Evolutionary conservation across 1,284 basidiomycete species (phyloP), one percentile per base, ranked within the genome.

Genomic region (Stygiomarasmius scandens): DNA sequence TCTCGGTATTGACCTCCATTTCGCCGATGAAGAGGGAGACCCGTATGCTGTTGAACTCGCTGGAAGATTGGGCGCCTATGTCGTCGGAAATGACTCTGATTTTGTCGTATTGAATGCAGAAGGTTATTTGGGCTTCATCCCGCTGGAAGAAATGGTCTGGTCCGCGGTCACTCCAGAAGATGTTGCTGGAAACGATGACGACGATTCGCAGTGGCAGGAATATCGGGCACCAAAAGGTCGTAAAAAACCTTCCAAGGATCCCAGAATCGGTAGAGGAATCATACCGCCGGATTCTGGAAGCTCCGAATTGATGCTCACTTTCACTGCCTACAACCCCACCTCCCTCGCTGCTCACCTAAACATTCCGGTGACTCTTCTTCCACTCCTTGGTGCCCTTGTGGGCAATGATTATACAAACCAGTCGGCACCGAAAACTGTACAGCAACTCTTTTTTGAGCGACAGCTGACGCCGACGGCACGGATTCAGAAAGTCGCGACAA

Each of bases 1-100:
- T 1, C 66, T 90, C 3, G 67, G 74, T 25, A 66, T 74, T 25
- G 63, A 66, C 4, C 63, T 90, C 2, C 82, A 89, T 68, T 88
- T 90, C 54, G 92, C 94, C 0, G 86, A 93, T 60, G 90, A 89
- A 65, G 95, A 97, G 71, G 93, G 88, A 2, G 95, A 97, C 71
- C 90, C 90, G 2, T 90, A 87, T 59, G 90, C 91, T 32, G 93
- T 95, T 2, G 88, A 90, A 58, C 77, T 96, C 14, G 95, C 95
- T 0, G 90, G 87, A 34, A 49, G 55, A 29, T 32, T 92, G 5
- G 81, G 84, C 3, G 93, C 83, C 27, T 95, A 88, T 63, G 88
- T 95, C 50, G 77, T 89, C 0, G 91, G 89, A 20, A 84, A 80
- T 60, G 94, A 94, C 75, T 92, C 90, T 1, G 93, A 95, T 70